Evolutionary conservation across 2,329 filamentous ascomycete genomes (phyloP), one percentile per base, ranked within the genome.

Genomic region (Pochonia chlamydosporia): DNA sequence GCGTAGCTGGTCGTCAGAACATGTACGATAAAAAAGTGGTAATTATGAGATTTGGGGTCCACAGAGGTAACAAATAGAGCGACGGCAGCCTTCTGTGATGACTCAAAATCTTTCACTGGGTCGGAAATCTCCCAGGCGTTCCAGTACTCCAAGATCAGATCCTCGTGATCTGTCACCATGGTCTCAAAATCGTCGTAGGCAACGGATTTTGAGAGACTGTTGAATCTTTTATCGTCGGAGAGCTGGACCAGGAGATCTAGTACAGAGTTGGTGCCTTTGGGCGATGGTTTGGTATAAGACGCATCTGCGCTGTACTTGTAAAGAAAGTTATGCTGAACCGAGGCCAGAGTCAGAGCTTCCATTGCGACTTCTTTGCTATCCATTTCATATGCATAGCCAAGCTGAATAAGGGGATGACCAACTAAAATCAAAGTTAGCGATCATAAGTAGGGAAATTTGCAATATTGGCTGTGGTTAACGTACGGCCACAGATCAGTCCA

Each of bases 361-460:
- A 96, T 93, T 41, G 84, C 91, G 18, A 97, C 64, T 54, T 95
- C 92, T 49, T 85, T 86, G 56, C 80, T 93, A 52, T 87, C 81
- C 57, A 97, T 75, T 70, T 99, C 92, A 61, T 86, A 92, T 9
- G 90, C 93, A 62, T 95, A 96, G n/a, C 83, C 91, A 3, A 99
- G 76, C 59, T 97, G 93, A 49, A 97, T 93, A n/a, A 97, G 73
- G 1, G 92, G 88, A 59, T 96, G 89, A 16, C 86, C 92, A 51
- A 96, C 87, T 92, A 54, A 4, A n/a, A 18, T 4, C 47, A 14
- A 11, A 7, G 50, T 60, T 47, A 64, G 57, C 26, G 46, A n/a
- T 14, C 26, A 28, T 24, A 39, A 5, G 14, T 14, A 2, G 10
- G 16, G 14, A 13, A 16, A 5, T 30, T 50, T 13, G 31, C n/a